Percentiles rank a stretch among this genome's conserved stretches.
These are phyloP conservation scores for Orbilia brochopaga DNA, from an alignment of 2,329 filamentous ascomycete genomes.

Conservation along the genomic window DNA sequence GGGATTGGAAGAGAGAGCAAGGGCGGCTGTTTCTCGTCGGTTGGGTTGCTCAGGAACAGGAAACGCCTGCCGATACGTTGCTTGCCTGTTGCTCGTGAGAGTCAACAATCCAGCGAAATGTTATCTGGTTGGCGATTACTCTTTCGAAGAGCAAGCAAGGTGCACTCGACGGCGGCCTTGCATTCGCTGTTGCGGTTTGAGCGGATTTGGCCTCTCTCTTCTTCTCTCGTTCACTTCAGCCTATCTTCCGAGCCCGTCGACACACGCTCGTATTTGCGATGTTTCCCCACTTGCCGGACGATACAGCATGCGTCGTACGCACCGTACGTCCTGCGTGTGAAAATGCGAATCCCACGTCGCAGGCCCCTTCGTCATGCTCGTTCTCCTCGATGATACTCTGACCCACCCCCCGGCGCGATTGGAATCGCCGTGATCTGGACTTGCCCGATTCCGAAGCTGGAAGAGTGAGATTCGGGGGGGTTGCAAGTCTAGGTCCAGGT, in stretches of 20 bases:
- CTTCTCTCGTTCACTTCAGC: constrained; percentile 22
- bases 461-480: constrained; percentile 33
- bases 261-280: constrained; percentile 59
- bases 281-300: too few relatives aligned
- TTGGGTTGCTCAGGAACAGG: constrained; percentile 45
- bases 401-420: constrained; percentile 34
- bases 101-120: constrained; percentile 26
- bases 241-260: neutral
- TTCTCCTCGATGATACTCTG: constrained; percentile 2
- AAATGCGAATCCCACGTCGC: constrained; percentile 13
- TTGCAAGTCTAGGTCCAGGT: constrained; percentile 10
- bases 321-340: too few relatives aligned
- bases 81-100: constrained; percentile 1
- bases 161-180: constrained; percentile 15
- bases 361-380: constrained; percentile 37
- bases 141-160: constrained; percentile 23
- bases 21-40: constrained; percentile 36
- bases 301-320: too few relatives aligned
- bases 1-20: constrained; percentile 20
- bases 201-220: constrained; percentile 9
- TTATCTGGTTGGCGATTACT: constrained; percentile 12
- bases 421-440: constrained; percentile 24
- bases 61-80: constrained; percentile 49
- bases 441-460: constrained; percentile 48
- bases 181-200: constrained; percentile 2